Conservation (phyloP, 192 early-diverging fungal species). For the Phlyctochytrium bullatum region DNA sequence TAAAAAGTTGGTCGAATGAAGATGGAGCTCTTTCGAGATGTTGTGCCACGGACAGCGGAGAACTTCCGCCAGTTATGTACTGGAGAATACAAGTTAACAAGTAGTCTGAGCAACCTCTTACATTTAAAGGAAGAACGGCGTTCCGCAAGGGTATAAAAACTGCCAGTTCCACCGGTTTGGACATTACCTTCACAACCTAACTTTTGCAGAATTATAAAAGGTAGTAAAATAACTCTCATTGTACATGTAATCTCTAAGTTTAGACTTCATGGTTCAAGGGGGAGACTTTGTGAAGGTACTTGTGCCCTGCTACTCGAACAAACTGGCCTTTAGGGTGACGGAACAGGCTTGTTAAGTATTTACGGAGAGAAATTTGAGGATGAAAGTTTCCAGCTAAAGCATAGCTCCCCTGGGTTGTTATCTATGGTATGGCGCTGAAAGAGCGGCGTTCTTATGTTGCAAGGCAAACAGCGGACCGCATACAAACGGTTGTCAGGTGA, state of each 20-base stretch:
- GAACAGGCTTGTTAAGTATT: conserved; percentile 81
- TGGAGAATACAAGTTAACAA: conserved; percentile 68
- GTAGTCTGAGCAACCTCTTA: conserved; percentile 6
- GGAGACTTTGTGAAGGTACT: conserved; percentile 83
- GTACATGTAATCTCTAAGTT: too few species aligned
- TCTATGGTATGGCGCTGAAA: conserved; percentile 68
- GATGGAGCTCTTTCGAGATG: conserved; percentile 69
- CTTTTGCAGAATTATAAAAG: conserved; percentile 67
- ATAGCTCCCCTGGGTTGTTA: conserved; percentile 76
- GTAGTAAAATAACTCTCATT: conserved; percentile 12
- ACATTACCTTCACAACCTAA: background rate
- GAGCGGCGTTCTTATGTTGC: background rate
- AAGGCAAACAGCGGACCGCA: conserved; percentile 82
- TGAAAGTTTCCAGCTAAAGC: conserved; percentile 85
- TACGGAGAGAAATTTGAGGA: conserved; percentile 75
- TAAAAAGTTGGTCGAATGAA: conserved; percentile 51
- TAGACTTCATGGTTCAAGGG: conserved; percentile 91
- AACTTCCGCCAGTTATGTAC: conserved; percentile 96
- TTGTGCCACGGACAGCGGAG: conserved; percentile 89
- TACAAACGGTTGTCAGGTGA: conserved; percentile 86
- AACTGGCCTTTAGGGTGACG: conserved; percentile 60
- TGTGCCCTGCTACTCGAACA: background rate
- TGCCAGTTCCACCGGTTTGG: conserved; percentile 79
- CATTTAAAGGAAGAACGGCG: conserved; percentile 54
- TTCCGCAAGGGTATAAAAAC: conserved; percentile 84